Evolutionary conservation across 345 rosid genomes (phyloP).

Genomic region (Salix brachista): DNA sequence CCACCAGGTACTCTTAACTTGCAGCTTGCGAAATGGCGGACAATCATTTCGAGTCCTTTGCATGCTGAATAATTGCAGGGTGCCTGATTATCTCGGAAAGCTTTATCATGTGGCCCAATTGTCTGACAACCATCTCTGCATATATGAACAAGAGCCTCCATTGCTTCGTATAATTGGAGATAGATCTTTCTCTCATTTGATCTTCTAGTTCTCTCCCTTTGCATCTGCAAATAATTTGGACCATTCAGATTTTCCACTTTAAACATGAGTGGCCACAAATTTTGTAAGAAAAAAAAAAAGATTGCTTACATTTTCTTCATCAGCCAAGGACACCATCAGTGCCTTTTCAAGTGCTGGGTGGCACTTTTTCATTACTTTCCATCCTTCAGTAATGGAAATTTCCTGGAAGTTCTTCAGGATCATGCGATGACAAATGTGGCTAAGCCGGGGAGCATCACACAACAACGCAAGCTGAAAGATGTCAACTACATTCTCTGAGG

Average conservation of each 20-base stretch:
- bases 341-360: slow-evolving; percentile 77
- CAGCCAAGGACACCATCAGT: slow-evolving; percentile 46
- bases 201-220: slow-evolving; percentile 50
- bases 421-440: slow-evolving; percentile 63
- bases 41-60: slow-evolving; percentile 69
- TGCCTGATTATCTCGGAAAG: slow-evolving; percentile 40
- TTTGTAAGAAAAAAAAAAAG: too few species aligned
- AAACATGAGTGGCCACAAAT: not conserved
- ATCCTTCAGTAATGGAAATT: slow-evolving; percentile 56
- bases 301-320: slow-evolving; percentile 45
- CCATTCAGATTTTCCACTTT: not conserved
- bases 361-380: slow-evolving; percentile 77
- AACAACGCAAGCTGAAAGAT: slow-evolving; percentile 77
- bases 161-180: slow-evolving; percentile 69
- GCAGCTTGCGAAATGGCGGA: slow-evolving; percentile 80
- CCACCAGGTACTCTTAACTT: slow-evolving; percentile 70
- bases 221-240: slow-evolving; percentile 31
- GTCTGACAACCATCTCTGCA: slow-evolving; percentile 87
- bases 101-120: slow-evolving; percentile 84
- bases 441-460: slow-evolving; percentile 73
- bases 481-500: slow-evolving; percentile 64
- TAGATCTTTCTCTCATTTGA: slow-evolving; percentile 58
- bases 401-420: slow-evolving; percentile 49
- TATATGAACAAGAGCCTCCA: slow-evolving; percentile 93
- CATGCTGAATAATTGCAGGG: slow-evolving; percentile 69